A percentile compares a stretch with the other conserved stretches of the same genome.
phyloP scores from a whole-genome alignment of 805 yeast species.

The Cyberlindnera xishuangbannaensis region DNA sequence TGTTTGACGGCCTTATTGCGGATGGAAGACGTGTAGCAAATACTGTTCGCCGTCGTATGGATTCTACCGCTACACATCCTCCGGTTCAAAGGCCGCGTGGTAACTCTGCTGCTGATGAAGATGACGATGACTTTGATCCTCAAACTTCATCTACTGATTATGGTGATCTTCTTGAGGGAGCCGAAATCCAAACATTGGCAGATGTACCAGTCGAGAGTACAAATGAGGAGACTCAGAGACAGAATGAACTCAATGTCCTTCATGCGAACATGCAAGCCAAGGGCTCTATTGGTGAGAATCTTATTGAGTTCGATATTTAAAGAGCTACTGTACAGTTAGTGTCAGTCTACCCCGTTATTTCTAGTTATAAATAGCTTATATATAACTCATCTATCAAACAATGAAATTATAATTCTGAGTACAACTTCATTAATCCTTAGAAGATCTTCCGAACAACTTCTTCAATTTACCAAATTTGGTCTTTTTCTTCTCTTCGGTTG shows the following conservation, averaged over 20 bases:
- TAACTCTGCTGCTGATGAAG: constrained; percentile 16
- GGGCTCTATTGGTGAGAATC: constrained; percentile 19
- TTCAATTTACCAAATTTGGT: constrained; percentile 32
- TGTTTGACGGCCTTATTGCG: constrained; percentile 86
- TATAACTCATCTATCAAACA: too few relatives aligned
- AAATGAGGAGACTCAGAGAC: constrained; percentile 10
- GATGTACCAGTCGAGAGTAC: constrained; percentile 24
- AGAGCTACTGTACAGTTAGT: too few relatives aligned
- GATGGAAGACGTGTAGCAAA: constrained; percentile 91
- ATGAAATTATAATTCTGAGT: too few relatives aligned
- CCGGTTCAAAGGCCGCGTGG: constrained; percentile 5
- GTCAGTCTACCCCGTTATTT: too few relatives aligned
- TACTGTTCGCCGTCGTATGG: constrained; percentile 84
- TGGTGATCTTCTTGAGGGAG: constrained; percentile 43
- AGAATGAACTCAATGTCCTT: constrained; percentile 25
- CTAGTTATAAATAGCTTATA: too few relatives aligned
- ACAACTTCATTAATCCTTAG: constrained; percentile 5
- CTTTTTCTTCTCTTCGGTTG: constrained; percentile 25
- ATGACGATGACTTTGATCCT: constrained; percentile 46
- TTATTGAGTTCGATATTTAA: constrained; percentile 35
- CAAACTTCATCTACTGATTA: constrained; percentile 34
- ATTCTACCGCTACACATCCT: constrained; percentile 46
- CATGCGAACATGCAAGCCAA: constrained; percentile 22
- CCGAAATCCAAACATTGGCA: constrained; percentile 40
- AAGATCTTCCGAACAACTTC: constrained; percentile 34